These are phyloP conservation scores for Straminergon stramineum DNA, from an alignment of 225 moss, liverwort and hornwort genomes.

Conservation along the genomic window DNA sequence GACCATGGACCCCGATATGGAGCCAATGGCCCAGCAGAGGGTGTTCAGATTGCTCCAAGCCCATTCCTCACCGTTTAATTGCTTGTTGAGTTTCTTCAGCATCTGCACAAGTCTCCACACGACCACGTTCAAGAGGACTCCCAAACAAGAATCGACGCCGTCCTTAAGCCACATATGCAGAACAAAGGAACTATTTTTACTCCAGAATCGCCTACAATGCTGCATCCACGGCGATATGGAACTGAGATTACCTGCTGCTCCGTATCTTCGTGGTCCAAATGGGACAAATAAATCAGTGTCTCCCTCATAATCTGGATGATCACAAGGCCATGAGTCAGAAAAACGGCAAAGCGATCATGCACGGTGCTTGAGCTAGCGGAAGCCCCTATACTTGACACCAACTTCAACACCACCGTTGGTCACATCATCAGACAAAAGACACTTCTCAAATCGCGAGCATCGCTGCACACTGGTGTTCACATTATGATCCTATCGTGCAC, in stretches of 20 bases:
- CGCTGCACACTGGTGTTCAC: not conserved
- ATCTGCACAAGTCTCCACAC: constrained; percentile 37
- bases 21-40: constrained; percentile 96
- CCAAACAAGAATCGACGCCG: not conserved
- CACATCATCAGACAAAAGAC: not conserved
- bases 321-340: not conserved
- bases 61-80: constrained; percentile 95
- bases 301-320: constrained; percentile 88
- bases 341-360: not conserved
- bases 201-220: not conserved
- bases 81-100: constrained; percentile 89
- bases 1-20: constrained; percentile 94
- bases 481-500: not conserved
- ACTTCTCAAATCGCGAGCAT: not conserved
- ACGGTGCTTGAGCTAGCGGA: not conserved
- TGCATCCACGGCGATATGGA: not conserved
- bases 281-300: constrained; percentile 93
- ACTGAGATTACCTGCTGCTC: constrained; percentile 64
- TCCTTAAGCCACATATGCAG: not conserved
- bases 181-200: not conserved
- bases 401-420: not conserved
- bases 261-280: constrained; percentile 96
- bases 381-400: not conserved
- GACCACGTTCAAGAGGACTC: not conserved
- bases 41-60: constrained; percentile 98